Conservation (phyloP, 192 early-diverging fungal species). For the Backusella liffmaniae region DNA sequence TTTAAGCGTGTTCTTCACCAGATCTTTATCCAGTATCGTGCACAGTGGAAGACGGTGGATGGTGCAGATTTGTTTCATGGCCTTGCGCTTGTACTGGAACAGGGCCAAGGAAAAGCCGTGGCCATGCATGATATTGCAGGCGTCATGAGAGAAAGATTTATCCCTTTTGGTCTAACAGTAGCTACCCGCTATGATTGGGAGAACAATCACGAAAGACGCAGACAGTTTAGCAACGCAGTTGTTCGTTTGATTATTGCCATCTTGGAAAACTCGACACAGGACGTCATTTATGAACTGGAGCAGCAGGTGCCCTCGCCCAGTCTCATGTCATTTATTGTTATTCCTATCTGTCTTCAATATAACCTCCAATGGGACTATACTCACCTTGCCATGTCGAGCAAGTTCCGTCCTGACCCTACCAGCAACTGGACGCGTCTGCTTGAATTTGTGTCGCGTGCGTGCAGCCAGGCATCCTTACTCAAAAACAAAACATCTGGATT, state of each 20-base stretch:
- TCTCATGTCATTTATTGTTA: constrained; percentile 47
- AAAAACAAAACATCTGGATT: constrained; percentile 20
- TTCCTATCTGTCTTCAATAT: constrained; percentile 52
- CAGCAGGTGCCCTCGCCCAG: constrained; percentile 38
- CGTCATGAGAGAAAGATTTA: constrained; percentile 42
- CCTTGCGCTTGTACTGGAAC: constrained; percentile 35
- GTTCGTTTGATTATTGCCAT: constrained; percentile 51
- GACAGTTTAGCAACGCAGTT: constrained; percentile 40
- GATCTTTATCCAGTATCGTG: constrained; percentile 29
- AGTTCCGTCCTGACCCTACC: constrained; percentile 11
- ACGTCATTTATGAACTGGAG: constrained; percentile 47
- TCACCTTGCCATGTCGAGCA: background rate
- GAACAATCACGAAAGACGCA: constrained; percentile 28
- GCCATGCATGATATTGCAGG: constrained; percentile 32
- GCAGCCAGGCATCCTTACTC: constrained; percentile 22
- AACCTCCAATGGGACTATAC: constrained; percentile 27
- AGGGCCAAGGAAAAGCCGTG: constrained; percentile 32
- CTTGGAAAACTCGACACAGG: constrained; percentile 43
- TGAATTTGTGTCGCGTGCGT: constrained; percentile 21
- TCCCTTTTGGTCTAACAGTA: constrained; percentile 37
- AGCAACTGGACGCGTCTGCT: constrained; percentile 29
- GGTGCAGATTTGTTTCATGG: constrained; percentile 48
- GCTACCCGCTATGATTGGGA: constrained; percentile 44
- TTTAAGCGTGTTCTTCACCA: constrained; percentile 28
- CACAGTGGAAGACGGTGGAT: constrained; percentile 46